phyloP scores from a whole-genome alignment of 352 stramenopile genomes.

The Phytophthora kernoviae region DNA sequence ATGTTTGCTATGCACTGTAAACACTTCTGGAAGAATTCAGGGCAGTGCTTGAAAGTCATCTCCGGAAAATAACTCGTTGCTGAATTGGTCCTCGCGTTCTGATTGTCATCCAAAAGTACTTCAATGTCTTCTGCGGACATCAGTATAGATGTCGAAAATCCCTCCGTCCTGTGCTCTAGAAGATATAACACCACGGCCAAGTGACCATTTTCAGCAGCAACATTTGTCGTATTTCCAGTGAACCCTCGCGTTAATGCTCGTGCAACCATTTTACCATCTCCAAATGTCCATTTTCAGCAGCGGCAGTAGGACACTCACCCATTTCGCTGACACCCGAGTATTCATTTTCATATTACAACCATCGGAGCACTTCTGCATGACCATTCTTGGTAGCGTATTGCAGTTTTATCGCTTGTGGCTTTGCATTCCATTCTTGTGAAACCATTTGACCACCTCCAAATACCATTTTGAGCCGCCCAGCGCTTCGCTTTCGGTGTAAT shows the following conservation, averaged over 20 bases:
- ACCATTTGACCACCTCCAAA: no score
- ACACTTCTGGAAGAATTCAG: background rate
- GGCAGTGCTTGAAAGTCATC: no score
- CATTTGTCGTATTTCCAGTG: background rate
- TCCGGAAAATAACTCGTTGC: no score
- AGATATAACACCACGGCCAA: no score
- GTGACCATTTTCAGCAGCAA: background rate
- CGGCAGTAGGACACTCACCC: background rate
- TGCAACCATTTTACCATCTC: conserved; percentile 5
- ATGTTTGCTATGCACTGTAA: conserved; percentile 1
- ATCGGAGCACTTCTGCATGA: background rate
- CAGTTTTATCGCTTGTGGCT: background rate
- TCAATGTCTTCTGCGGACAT: no score
- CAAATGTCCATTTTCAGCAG: background rate
- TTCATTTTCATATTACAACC: conserved; percentile 1
- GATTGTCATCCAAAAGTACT: no score
- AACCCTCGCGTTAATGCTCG: conserved; percentile 1
- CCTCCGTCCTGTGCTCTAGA: no score
- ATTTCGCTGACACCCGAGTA: no score
- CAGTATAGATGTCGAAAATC: no score
- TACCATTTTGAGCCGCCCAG: no score
- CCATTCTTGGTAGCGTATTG: background rate
- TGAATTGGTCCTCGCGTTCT: no score
- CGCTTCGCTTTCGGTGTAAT: no score
- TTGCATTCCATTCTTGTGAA: background rate